A percentile compares a stretch with the other conserved stretches of the same genome.
Evolutionary conservation across 1,139 yeast genomes (phyloP).

Genomic region (Geotrichum fermentans): DNA sequence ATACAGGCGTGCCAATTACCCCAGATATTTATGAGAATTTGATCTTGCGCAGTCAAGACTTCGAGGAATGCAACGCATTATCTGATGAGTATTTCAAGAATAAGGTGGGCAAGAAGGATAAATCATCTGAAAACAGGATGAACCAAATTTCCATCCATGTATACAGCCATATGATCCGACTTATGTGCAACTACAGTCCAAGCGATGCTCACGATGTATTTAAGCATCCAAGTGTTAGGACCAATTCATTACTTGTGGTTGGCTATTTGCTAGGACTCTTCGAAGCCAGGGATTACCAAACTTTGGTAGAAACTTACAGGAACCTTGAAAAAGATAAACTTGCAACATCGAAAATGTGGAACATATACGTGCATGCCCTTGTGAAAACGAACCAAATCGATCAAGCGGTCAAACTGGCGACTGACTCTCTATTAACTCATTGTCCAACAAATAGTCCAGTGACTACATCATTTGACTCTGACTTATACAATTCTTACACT

Average conservation of each 20-base stretch:
- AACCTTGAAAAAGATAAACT: not conserved
- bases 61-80: conserved; percentile 8
- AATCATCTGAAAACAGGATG: not conserved
- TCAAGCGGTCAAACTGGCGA: conserved; percentile 11
- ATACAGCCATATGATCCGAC: conserved; percentile 12
- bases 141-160: conserved; percentile 9
- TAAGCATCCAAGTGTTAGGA: conserved; percentile 3
- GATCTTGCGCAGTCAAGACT: conserved; percentile 5
- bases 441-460: not conserved
- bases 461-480: conserved; percentile 1
- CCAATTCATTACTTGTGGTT: conserved; percentile 1
- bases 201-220: conserved; percentile 7
- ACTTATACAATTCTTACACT: not conserved
- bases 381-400: not conserved
- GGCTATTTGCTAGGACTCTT: conserved; percentile 11
- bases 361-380: conserved; percentile 9
- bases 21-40: conserved; percentile 6
- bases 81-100: conserved; percentile 4
- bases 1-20: not conserved
- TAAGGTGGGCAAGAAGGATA: not conserved
- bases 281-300: conserved; percentile 9
- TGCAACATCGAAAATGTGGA: conserved; percentile 6
- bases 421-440: conserved; percentile 4
- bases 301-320: conserved; percentile 3
- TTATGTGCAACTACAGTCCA: conserved; percentile 11